Evolutionary conservation across 768 basidiomycete genomes (phyloP), one percentile per base, ranked within the genome.

Genomic region (Obba rivulosa): DNA sequence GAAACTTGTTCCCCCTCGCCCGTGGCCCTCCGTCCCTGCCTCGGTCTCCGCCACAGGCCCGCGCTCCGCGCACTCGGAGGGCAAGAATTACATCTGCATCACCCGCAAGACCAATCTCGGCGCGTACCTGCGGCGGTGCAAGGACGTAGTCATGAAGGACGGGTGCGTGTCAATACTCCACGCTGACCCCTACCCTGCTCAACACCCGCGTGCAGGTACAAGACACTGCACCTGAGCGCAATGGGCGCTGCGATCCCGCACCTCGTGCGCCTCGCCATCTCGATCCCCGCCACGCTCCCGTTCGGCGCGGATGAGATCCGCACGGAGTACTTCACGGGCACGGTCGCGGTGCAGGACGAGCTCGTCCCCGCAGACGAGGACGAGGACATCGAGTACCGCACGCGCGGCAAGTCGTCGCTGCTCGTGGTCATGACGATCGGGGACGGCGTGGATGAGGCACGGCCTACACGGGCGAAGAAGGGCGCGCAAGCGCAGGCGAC

Each of bases 221-320:
- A 85, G 53, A 81, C 78, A 4, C 65, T 94, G 25, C 79, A 83
- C 62, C 65, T 94, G 38, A 80, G 77, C 50, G 92, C 88, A 5
- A 85, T 93, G 81, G 92, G 90, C 21, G 92, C 92, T 4, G 90
- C 92, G 1, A 92, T 94, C 49, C 90, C 92, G 2, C 83, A 83
- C 57, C 78, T 91, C 20, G 66, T 86, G 23, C 80, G 80, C 41
- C 73, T 95, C 13, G 68, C 77, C 11, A 75, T 83, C 4, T 83
- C 88, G 18, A 71, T 93, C 23, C 87, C 89, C 0, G 71, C 76
- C 2, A 80, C 85, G 41, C 72, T 94, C 10, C 87, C 89, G 0
- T 88, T 79, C 58, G 56, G 78, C 1, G 62, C 67, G 34, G 76
- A 80, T 41, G 85, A 89, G 48, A 78, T 89, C 4, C 72, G 74